Evolutionary conservation across 1,139 yeast species (phyloP).

Genomic region (Zhuliangozyma blackwelliae): DNA sequence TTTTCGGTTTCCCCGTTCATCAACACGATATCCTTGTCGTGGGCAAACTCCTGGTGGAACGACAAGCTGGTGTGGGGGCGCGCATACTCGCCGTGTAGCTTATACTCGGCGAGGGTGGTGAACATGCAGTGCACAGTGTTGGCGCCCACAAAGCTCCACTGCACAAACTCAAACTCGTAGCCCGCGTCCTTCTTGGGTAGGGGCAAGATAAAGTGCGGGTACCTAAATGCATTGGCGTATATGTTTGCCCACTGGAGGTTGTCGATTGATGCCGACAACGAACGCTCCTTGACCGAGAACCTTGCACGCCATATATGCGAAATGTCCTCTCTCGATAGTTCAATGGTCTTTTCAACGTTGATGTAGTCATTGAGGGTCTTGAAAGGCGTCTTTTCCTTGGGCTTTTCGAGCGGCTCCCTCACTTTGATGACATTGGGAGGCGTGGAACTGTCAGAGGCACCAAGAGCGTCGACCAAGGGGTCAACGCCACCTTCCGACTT

Average conservation of each 20-base stretch:
- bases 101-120: constrained; percentile 89
- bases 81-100: constrained; percentile 86
- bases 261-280: constrained; percentile 63
- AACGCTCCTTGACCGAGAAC: constrained; percentile 57
- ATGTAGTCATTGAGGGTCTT: constrained; percentile 70
- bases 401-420: constrained; percentile 47
- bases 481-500: constrained; percentile 19
- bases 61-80: constrained; percentile 90
- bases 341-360: constrained; percentile 61
- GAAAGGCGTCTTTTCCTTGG: constrained; percentile 49
- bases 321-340: constrained; percentile 58
- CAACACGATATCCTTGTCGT: constrained; percentile 61
- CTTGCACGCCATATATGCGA: constrained; percentile 89
- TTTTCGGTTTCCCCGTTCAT: constrained; percentile 86
- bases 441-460: too few relatives aligned
- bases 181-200: constrained; percentile 55
- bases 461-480: too few relatives aligned
- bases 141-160: constrained; percentile 90
- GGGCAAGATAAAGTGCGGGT: constrained; percentile 75
- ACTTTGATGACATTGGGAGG: constrained; percentile 54
- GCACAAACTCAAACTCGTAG: constrained; percentile 85
- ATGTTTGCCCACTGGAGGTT: constrained; percentile 55
- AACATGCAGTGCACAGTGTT: constrained; percentile 84
- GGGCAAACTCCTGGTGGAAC: constrained; percentile 76
- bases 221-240: constrained; percentile 61